Evolutionary conservation across 2,329 filamentous ascomycete species (phyloP), one percentile per base, ranked within the genome.

Genomic region (Fusarium sp.): DNA sequence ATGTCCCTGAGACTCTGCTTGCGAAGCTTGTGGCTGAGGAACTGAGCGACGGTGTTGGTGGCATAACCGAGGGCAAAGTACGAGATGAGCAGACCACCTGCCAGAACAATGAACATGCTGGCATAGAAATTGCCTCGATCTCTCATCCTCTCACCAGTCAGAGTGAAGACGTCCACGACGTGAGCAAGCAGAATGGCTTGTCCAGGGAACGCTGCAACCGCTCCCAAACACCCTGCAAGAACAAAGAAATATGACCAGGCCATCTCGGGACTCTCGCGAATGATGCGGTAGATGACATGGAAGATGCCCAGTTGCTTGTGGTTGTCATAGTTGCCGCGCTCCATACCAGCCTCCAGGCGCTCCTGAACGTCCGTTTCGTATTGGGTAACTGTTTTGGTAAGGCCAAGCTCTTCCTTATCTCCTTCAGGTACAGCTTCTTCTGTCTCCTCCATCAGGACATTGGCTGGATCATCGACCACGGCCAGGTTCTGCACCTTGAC

Each of bases 61-160:
- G 70, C 41, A 53, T 68, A 77, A 2, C 78, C 78, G 32, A 79
- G 64, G 8, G 65, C 41, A 41, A 77, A 77, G 64, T 85, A 85
- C 9, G 76, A 73, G 1, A 83, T 42, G 1, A 82, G 72, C n/a
- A 76, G 74, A 3, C 76, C 81, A 4, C 75, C 73, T 4, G 83
- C 81, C 34, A 83, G 65, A 2, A 84, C 75, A 40, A 84, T 79
- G 59, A 86, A 86, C 83, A 86, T 85, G 47, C 79, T 74, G 0
- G 83, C 79, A 72, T 77, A 85, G 64, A 85, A 85, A 66, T 86
- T 78, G 8, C 82, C 83, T 1, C 69, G 68, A 3, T 72, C 58
- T 6, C 69, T 70, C 73, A 78, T 75, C 5, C 60, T 70, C 2
- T 73, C 63, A 2, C 73, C 72, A 6, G 68, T 64, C 3, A 76